phyloP scores from a whole-genome alignment of 371 early-diverging fungal species.

The Smittium culicis region DNA sequence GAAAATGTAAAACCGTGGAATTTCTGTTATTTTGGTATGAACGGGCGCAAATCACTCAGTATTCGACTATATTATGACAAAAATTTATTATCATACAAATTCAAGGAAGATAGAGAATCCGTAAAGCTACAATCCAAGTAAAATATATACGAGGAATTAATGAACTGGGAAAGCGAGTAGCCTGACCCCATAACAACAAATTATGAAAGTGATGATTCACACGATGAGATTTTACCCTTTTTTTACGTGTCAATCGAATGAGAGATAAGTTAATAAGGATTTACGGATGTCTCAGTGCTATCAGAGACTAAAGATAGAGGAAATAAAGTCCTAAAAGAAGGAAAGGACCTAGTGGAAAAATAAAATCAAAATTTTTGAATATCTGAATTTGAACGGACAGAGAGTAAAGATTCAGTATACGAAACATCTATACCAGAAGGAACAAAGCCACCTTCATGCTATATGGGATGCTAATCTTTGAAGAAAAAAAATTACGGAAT shows the following conservation, averaged over 20 bases:
- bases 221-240: background rate
- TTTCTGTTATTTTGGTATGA: background rate
- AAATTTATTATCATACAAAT: background rate
- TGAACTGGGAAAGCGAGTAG: background rate
- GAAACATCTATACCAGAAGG: background rate
- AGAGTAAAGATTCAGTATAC: background rate
- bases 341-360: background rate
- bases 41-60: slow-evolving; percentile 4
- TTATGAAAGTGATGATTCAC: background rate
- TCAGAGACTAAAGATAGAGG: background rate
- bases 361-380: background rate
- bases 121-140: background rate
- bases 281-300: background rate
- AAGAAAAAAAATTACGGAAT: background rate
- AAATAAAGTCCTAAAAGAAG: background rate
- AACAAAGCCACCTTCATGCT: background rate
- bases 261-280: background rate
- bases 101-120: background rate
- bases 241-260: background rate
- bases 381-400: background rate
- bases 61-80: background rate
- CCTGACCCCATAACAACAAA: background rate
- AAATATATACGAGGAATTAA: background rate
- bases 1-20: background rate
- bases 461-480: background rate